A percentile compares a stretch with the other conserved stretches of the same genome.
phyloP scores from a whole-genome alignment of 2,329 filamentous ascomycete species.

The Ophiostoma ulmi region DNA sequence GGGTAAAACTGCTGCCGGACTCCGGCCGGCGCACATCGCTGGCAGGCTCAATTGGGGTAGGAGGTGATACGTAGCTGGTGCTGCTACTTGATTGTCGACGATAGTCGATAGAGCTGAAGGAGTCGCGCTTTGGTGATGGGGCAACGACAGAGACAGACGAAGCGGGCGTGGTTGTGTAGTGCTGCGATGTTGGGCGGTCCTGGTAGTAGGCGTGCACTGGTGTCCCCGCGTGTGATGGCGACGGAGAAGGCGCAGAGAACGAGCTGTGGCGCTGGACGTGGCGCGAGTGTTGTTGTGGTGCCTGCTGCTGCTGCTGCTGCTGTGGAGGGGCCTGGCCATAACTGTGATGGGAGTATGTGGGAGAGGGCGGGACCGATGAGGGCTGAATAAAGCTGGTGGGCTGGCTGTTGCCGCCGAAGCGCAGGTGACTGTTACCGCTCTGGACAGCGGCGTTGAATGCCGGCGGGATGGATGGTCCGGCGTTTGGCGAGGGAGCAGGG shows the following conservation, averaged over 20 bases:
- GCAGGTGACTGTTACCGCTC: constrained; percentile 21
- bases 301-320: constrained; percentile 27
- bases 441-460: constrained; percentile 30
- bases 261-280: constrained; percentile 22
- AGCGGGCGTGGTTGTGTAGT: constrained; percentile 29
- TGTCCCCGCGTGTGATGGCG: constrained; percentile 15
- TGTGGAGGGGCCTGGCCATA: constrained; percentile 28
- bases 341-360: constrained; percentile 25
- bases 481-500: constrained; percentile 15
- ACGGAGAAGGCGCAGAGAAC: constrained; percentile 21
- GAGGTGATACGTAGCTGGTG: constrained; percentile 23
- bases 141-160: constrained; percentile 4
- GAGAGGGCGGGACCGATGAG: constrained; percentile 35
- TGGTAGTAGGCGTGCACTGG: constrained; percentile 27
- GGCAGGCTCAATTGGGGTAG: constrained; percentile 19
- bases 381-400: constrained; percentile 26
- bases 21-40: constrained; percentile 21
- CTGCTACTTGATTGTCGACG: constrained; percentile 23
- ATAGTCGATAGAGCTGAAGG: constrained; percentile 22
- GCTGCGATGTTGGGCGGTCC: constrained; percentile 33
- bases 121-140: constrained; percentile 24
- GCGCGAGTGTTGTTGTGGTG: constrained; percentile 15
- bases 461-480: constrained; percentile 30
- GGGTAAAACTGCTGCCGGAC: constrained; percentile 22
- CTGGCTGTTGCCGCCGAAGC: constrained; percentile 23